Conservation (phyloP, 225 moss, liverwort and hornwort species). For the Marchantia polymorpha region DNA sequence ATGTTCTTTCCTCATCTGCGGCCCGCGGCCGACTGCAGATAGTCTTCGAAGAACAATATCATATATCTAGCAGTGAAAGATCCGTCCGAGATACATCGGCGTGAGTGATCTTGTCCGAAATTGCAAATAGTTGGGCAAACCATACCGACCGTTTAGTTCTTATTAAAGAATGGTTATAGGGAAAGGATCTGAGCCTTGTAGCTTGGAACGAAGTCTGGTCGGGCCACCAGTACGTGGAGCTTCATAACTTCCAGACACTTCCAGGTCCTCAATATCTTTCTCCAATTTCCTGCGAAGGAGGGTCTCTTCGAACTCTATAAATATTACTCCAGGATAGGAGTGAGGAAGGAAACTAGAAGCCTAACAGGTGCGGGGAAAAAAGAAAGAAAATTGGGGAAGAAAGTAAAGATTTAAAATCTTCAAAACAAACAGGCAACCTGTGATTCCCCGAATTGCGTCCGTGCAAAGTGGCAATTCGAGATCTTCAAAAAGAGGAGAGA, state of each 20-base stretch:
- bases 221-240: slow-evolving; percentile 67
- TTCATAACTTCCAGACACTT: slow-evolving; percentile 62
- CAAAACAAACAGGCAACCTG: neutral
- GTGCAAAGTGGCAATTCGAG: neutral
- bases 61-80: neutral
- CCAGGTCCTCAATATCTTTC: slow-evolving; percentile 59
- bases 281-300: slow-evolving; percentile 52
- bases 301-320: neutral
- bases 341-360: neutral
- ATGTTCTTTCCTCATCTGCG: neutral
- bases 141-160: neutral
- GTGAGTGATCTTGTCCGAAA: too few relatives aligned
- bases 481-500: neutral
- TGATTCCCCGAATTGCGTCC: neutral
- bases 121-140: neutral
- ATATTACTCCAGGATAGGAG: neutral
- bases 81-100: neutral
- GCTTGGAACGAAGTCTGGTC: slow-evolving; percentile 57
- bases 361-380: neutral
- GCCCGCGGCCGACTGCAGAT: neutral
- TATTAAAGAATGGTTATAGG: neutral
- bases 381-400: too few relatives aligned
- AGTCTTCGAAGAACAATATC: neutral
- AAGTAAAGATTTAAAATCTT: neutral
- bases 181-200: slow-evolving; percentile 51